Evolutionary conservation across 2,329 filamentous ascomycete genomes (phyloP), one percentile per base, ranked within the genome.

Genomic region (Scytalidium sp.): DNA sequence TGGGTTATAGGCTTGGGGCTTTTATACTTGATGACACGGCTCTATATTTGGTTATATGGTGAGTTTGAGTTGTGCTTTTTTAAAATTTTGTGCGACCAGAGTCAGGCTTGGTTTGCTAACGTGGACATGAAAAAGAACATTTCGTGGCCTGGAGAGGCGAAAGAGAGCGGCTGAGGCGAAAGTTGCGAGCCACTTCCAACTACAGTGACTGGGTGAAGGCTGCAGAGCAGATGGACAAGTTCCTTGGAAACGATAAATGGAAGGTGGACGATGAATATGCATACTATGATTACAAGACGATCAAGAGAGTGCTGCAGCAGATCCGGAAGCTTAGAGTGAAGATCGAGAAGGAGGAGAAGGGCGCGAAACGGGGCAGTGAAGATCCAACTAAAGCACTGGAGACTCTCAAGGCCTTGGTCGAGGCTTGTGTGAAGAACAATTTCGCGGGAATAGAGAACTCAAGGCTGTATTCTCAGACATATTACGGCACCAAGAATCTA

Each of bases 341-440:
- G 52, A 74, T 77, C 9, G 74, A 80, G 47, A 73, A 71, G 36
- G 84, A 84, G 1, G 82, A 87, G 66, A 64, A 64, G 27, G 70
- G 78, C 59, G 68, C 65, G n/a, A 50, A 59, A 23, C 11, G 71
- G 73, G 29, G 63, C 63, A 3, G 66, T 36, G 13, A 8, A 15
- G 32, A n/a, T n/a, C 8, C 13, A 36, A 68, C 21, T 65, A 73
- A 79, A 51, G 78, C 85, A 0, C 74, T 90, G 2, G 87, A 93
- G 55, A 90, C 94, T 48, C 75, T 99, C 48, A 86, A 84, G 54
- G 79, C 79, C 1, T 70, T 97, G 51, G 75, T 95, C 19, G 90
- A 96, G 71, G 90, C 89, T 13, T 97, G 92, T 65, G 87, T 97
- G 60, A 99, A 97, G 78, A 96, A 92, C 70, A 97, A 99, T 65